Percentiles rank a stretch among this genome's conserved stretches.
phyloP scores from a whole-genome alignment of 2,329 filamentous ascomycete genomes.

The Pseudogymnoascus sp. region DNA sequence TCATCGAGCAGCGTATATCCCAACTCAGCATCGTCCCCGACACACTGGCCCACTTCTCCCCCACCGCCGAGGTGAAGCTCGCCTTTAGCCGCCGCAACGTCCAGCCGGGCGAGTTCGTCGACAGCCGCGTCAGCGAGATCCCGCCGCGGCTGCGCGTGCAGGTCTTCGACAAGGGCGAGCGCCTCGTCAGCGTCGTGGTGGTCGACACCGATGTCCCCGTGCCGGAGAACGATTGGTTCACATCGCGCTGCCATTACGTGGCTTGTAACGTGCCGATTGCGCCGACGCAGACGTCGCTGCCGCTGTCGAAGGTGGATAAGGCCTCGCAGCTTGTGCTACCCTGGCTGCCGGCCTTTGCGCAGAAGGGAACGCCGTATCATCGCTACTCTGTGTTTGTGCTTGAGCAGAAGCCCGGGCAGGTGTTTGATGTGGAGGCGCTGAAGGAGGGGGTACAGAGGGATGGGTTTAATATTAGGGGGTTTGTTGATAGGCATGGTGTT shows the following conservation, averaged over 20 bases:
- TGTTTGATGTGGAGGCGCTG: slow-evolving; percentile 49
- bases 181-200: slow-evolving; percentile 75
- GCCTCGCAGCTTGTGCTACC: slow-evolving; percentile 61
- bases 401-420: slow-evolving; percentile 59
- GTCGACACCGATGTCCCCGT: slow-evolving; percentile 88
- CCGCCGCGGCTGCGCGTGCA: slow-evolving; percentile 73
- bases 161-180: slow-evolving; percentile 71
- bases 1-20: slow-evolving; percentile 75
- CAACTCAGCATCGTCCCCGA: slow-evolving; percentile 87
- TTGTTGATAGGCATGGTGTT: slow-evolving; percentile 61
- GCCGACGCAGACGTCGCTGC: slow-evolving; percentile 50
- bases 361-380: slow-evolving; percentile 88
- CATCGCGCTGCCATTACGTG: slow-evolving; percentile 77
- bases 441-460: slow-evolving; percentile 49
- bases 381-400: slow-evolving; percentile 76
- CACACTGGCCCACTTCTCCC: slow-evolving; percentile 70
- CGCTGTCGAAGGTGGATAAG: slow-evolving; percentile 52
- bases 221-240: slow-evolving; percentile 63
- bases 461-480: slow-evolving; percentile 65
- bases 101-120: slow-evolving; percentile 68
- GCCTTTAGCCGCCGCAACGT: slow-evolving; percentile 65
- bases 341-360: slow-evolving; percentile 78
- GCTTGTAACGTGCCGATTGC: slow-evolving; percentile 64
- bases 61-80: slow-evolving; percentile 70
- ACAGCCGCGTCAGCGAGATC: slow-evolving; percentile 63